Base-by-base conservation (phyloP, 129 eudicot species). In the Deinandra increscens region DNA sequence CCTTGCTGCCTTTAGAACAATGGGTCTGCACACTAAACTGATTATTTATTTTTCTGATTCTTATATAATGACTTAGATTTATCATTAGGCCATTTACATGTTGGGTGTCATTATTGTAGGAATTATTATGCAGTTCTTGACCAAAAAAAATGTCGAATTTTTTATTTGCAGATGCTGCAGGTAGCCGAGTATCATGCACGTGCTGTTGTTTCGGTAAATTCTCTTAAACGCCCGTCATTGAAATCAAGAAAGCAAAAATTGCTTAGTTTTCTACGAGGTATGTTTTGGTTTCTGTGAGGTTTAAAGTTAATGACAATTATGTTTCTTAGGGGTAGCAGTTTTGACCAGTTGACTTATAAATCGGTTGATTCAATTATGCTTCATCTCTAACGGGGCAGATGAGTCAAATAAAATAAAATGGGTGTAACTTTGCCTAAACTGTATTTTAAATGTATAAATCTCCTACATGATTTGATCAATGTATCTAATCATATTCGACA, bases 181-280 rank as follows among this genome's bases (percentile, higher is more conserved):
- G 80, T 92, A 65, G 98, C 98, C 0, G 98, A 88, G 82, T 84
- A 79, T 79, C 98, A 92, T 80, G 89, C 84, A 4, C 95, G 83
- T 18, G 78, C 84, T 60, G 86, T 79, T 75, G 90, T 81, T 81
- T 81, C 95, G 68, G 82, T 80, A 38, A 92, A 92, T 84, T 72
- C 96, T 81, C 67, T 78, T 19, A 92, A 89, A 64, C 91, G 96
- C 33, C 98, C 96, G 75, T 89, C 98, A n/a, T 48, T 86, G 56
- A 92, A 92, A 86, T 88, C 85, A 19, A 82, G 96, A 70, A 92
- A 81, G 81, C 91, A 92, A 79, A 92, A 92, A 76, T 78, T 92
- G 81, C 95, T 92, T 73, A 75, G 80, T 44, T 92, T 92, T 72
- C 84, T 92, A 72, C 82, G 74, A 92, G 98, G 98, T 89, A 64